These are phyloP conservation scores for Euphorbia peplus DNA, from an alignment of 345 rosid genomes.

Conservation along the genomic window DNA sequence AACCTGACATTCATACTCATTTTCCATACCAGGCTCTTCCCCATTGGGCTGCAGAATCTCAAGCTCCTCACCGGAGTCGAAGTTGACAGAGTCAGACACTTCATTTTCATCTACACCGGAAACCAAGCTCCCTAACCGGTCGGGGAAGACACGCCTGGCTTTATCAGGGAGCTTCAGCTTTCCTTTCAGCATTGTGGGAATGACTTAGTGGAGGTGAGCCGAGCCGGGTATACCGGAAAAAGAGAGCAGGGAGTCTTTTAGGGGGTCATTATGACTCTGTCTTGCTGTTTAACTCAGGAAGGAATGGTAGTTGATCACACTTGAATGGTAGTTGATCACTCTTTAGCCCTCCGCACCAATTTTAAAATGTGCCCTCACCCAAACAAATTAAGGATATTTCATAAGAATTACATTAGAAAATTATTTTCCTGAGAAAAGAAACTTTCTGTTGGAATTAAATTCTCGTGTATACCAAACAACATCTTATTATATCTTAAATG, in stretches of 20 bases:
- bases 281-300: neutral
- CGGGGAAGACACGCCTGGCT: conserved; percentile 40
- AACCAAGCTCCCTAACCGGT: conserved; percentile 54
- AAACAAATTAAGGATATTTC: too few relatives aligned
- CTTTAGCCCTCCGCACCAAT: too few relatives aligned
- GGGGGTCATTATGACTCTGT: neutral
- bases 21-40: conserved; percentile 22
- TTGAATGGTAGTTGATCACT: conserved; percentile 36
- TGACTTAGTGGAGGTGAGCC: conserved; percentile 16
- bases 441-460: too few relatives aligned
- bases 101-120: conserved; percentile 35
- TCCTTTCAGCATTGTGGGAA: conserved; percentile 44
- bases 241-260: neutral
- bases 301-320: conserved; percentile 42
- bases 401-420: too few relatives aligned
- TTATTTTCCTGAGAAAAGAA: too few relatives aligned
- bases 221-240: conserved; percentile 14
- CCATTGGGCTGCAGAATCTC: conserved; percentile 47
- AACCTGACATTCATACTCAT: conserved; percentile 10
- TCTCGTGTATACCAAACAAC: too few relatives aligned
- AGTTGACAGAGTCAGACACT: conserved; percentile 19
- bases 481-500: too few relatives aligned
- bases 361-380: too few relatives aligned
- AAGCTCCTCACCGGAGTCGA: conserved; percentile 59
- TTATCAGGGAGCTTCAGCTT: conserved; percentile 50